A percentile compares a stretch with the other conserved stretches of the same genome.
These are phyloP conservation scores for Viola pubescens DNA, from an alignment of 441 rosid species.

Conservation along the genomic window DNA sequence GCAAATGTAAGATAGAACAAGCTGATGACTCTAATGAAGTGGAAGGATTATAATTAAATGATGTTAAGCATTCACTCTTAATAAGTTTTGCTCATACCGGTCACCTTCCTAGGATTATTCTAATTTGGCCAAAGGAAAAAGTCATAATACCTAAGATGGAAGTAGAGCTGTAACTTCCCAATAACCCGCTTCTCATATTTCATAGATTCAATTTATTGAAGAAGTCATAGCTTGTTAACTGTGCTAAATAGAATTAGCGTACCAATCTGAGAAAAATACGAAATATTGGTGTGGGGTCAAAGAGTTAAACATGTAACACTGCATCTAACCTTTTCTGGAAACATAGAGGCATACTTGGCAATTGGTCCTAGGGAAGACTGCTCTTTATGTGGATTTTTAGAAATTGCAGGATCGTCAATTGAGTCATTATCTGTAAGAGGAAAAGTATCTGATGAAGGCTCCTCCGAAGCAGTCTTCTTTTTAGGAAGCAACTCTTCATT, in stretches of 20 bases:
- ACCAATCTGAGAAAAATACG: not conserved
- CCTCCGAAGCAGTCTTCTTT: conserved; percentile 32
- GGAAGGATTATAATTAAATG: no score
- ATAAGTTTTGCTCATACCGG: no score
- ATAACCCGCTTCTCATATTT: not conserved
- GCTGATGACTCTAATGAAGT: no score
- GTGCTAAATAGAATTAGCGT: no score
- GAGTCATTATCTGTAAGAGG: conserved; percentile 33
- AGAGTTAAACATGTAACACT: not conserved
- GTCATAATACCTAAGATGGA: not conserved
- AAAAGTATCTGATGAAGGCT: conserved; percentile 36
- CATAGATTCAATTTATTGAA: not conserved
- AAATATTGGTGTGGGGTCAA: not conserved
- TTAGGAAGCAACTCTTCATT: conserved; percentile 70
- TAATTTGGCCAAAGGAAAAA: no score
- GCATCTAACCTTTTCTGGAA: conserved; percentile 82
- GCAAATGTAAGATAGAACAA: no score
- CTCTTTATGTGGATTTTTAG: conserved; percentile 39
- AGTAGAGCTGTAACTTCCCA: not conserved
- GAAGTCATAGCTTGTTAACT: no score
- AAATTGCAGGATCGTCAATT: conserved; percentile 28
- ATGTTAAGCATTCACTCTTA: no score
- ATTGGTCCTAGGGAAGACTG: conserved; percentile 41
- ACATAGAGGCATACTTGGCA: conserved; percentile 48
- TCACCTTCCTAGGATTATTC: no score